Evolutionary conservation across 371 early-diverging fungal species (phyloP), one percentile per base, ranked within the genome.

Genomic region (Mortierella sp.): DNA sequence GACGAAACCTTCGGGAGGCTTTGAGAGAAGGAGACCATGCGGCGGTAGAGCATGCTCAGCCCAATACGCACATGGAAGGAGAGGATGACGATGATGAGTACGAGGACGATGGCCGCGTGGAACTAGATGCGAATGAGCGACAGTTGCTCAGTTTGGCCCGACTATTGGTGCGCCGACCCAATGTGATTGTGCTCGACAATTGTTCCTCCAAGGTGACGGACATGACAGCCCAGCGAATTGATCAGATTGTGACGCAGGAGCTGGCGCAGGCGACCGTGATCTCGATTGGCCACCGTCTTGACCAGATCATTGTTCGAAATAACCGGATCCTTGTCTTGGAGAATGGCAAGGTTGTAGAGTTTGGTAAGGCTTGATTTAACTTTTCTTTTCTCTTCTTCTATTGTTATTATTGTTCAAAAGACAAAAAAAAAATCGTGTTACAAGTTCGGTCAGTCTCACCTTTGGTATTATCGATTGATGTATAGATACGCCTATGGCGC

Each of bases 111-210:
- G 18, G 46, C 18, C 72, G 80, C 0, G 67, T 73, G n/a, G 80
- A 79, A n/a, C 61, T 79, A 19, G 80, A 79, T 29, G 73, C 70
- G 43, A 79, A 79, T 57, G 80, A 79, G 52, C 62, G 73, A 2
- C 80, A 79, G 46, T 57, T 79, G 37, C 61, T 79, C 46, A 72
- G 80, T 62, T 73, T 79, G 62, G 80, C 80, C 9, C 72, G 80
- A 25, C 66, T 79, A 25, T 28, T 79, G 51, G 64, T 79, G n/a
- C 80, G 68, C 21, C 61, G 73, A 19, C 61, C 80, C 16, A 79
- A 79, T 18, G 63, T 79, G 6, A 70, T 79, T 0, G 67, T 79
- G n/a, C 57, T 79, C 25, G 80, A 79, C 46, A 72, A 72, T 29
- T 64, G 60, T 19, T 59, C 70, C 3, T 72, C 80, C 56, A 72